Evolutionary conservation across 495 filamentous ascomycete genomes (phyloP), one percentile per base, ranked within the genome.

Genomic region (Podospora pseudoanserina): DNA sequence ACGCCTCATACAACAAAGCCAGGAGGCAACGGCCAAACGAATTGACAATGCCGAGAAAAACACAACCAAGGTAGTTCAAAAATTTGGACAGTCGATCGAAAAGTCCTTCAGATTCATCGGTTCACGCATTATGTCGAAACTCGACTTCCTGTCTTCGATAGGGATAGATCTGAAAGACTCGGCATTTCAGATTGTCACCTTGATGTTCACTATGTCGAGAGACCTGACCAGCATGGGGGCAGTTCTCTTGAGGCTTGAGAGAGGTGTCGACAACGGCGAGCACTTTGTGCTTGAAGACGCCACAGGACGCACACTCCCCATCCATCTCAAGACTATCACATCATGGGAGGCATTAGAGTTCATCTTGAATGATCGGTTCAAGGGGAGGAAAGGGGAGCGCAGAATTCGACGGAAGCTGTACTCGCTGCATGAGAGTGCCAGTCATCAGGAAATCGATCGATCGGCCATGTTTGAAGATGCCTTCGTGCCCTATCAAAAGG

Each of bases 281-380:
- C 55, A 66, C 26, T 59, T 66, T 20, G 49, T 32, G 13, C 53
- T 66, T 27, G 64, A 66, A 59, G 64, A 66, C 27, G 23, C 27
- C 7, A 66, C 64, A 27, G 64, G 64, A 5, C 13, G 30, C 13
- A 20, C 32, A 9, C 28, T 66, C 3, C 64, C 64, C 1, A 58
- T 66, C 4, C 54, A 27, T 11, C 19, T 66, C 64, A 66, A 66
- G 19, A 58, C 54, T 16, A 66, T 66, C 26, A 32, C 54, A n/a
- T 66, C 64, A 2, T 66, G 64, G 64, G 64, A 59, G 20, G 55
- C 64, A 15, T n/a, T 66, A 27, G 64, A 59, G 26, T 66, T 32
- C 28, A 58, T 66, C n/a, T 49, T 66, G 26, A 30, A 49, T 20
- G 64, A 59, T n/a, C 49, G 34, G 11, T 66, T 59, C 64, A 66